phyloP scores from a whole-genome alignment of 106 monocot species.

The Dendrobium huoshanense region DNA sequence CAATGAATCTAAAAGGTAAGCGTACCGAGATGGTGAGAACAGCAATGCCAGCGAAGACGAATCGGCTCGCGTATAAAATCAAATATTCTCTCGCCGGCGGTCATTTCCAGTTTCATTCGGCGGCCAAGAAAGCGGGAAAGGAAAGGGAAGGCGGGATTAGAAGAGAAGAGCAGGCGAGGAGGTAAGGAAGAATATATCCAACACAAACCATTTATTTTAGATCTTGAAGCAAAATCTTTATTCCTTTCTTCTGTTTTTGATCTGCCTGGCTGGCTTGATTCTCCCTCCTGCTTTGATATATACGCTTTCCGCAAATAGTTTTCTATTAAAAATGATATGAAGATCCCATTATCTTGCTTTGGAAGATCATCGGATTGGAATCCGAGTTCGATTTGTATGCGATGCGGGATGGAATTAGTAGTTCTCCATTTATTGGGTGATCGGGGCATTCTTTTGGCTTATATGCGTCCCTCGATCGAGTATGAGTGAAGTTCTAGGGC shows the following conservation, averaged over 20 bases:
- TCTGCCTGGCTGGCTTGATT: not conserved
- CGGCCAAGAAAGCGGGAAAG: not conserved
- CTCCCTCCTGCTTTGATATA: not conserved
- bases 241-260: conserved; percentile 1
- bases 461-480: not conserved
- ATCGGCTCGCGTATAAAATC: not conserved
- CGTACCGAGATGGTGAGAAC: not conserved
- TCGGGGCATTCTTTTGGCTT: not conserved
- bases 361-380: not conserved
- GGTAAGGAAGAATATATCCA: not conserved
- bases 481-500: not conserved
- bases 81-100: conserved; percentile 2
- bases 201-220: not conserved
- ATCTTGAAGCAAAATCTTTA: not conserved
- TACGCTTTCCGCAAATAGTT: not conserved
- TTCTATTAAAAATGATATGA: not conserved
- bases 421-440: not conserved
- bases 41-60: not conserved
- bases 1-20: not conserved
- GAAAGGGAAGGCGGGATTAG: not conserved
- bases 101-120: not conserved
- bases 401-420: not conserved
- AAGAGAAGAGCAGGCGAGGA: not conserved
- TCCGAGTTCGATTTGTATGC: not conserved
- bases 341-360: not conserved